Conservation (phyloP, 23 red algal species). For the Gracilaria vermiculophylla region DNA sequence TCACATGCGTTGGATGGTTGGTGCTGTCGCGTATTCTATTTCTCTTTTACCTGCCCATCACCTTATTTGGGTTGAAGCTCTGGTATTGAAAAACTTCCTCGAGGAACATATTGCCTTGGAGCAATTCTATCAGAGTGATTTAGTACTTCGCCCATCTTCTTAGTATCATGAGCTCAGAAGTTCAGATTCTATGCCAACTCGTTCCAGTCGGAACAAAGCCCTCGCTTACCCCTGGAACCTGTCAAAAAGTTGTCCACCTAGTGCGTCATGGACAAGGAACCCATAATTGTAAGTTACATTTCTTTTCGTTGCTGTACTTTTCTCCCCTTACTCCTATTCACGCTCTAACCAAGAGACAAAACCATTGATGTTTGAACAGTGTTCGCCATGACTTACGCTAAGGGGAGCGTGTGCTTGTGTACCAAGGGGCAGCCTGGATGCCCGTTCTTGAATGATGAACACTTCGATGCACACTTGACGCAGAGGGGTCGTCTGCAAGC, state of each 20-base stretch:
- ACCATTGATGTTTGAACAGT: not conserved
- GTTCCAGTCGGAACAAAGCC: constrained; percentile 25
- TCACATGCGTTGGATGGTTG: not conserved
- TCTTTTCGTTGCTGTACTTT: not conserved
- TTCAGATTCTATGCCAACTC: constrained; percentile 36
- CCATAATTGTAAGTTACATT: constrained; percentile 63
- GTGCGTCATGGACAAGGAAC: constrained; percentile 73
- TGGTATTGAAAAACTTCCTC: not conserved
- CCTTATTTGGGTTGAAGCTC: not conserved
- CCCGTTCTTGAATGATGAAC: constrained; percentile 46
- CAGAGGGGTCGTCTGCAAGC: constrained; percentile 60
- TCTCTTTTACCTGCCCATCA: too few relatives aligned
- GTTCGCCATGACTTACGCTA: constrained; percentile 1
- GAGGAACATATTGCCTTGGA: too few relatives aligned
- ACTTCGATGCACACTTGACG: constrained; percentile 60
- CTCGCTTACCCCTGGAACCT: constrained; percentile 2
- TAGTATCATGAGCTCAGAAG: constrained; percentile 24
- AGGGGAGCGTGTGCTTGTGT: constrained; percentile 39
- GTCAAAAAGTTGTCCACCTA: constrained; percentile 64
- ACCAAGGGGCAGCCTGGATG: not conserved
- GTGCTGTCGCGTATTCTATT: too few relatives aligned
- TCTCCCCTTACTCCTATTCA: not conserved
- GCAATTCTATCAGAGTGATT: not conserved
- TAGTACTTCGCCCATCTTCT: too few relatives aligned
- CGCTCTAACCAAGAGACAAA: not conserved